Conservation (phyloP, 2,329 filamentous ascomycete genomes). For the Diaporthe longicolla region DNA sequence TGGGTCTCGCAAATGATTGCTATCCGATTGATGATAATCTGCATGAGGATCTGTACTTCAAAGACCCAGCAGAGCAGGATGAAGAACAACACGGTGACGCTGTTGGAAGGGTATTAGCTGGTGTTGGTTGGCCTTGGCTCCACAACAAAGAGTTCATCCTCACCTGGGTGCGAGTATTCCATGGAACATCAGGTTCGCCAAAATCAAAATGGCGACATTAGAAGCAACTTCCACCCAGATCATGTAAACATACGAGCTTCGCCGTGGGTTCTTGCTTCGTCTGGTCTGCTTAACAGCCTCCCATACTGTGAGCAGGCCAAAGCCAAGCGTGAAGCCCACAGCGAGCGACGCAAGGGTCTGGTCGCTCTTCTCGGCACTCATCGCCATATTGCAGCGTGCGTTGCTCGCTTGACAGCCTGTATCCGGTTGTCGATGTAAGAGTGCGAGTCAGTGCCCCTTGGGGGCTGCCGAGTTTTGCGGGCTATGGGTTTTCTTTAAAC, state of each 20-base stretch:
- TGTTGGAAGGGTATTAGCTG: not conserved
- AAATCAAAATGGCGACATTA: constrained; percentile 55
- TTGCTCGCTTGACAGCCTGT: constrained; percentile 3
- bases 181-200: constrained; percentile 58
- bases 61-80: constrained; percentile 59
- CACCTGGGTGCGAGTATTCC: constrained; percentile 52
- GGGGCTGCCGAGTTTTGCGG: constrained; percentile 4
- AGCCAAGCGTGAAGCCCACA: constrained; percentile 52
- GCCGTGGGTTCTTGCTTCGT: constrained; percentile 49
- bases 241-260: constrained; percentile 60
- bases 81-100: constrained; percentile 48
- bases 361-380: constrained; percentile 6
- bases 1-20: constrained; percentile 61
- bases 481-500: constrained; percentile 29
- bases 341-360: constrained; percentile 36
- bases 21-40: constrained; percentile 70
- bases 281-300: constrained; percentile 58
- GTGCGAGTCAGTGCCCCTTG: constrained; percentile 30
- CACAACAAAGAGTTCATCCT: constrained; percentile 9
- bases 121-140: not conserved
- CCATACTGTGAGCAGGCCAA: constrained; percentile 57
- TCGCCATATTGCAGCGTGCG: not conserved
- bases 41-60: constrained; percentile 65
- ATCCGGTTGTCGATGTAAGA: constrained; percentile 15
- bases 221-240: constrained; percentile 60